Percentiles rank a stretch among this genome's conserved stretches.
These are phyloP conservation scores for Paramecium octaurelia DNA, from an alignment of 73 alveolate species.

Conservation along the genomic window DNA sequence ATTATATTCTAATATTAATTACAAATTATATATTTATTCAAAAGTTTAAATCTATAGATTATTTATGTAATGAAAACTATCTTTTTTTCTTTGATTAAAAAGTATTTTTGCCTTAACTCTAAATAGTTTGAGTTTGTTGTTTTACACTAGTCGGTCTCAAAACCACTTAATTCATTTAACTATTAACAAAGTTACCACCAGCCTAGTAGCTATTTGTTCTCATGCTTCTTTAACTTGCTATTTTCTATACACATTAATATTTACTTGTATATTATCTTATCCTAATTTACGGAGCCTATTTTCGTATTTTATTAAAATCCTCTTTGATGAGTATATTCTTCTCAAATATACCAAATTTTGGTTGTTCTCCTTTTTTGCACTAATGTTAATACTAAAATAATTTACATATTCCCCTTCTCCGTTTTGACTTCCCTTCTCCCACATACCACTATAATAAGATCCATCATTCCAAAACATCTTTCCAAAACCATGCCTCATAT, in stretches of 20 bases:
- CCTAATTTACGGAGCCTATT: not conserved
- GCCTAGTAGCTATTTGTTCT: not conserved
- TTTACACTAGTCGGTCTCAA: not conserved
- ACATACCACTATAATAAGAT: conserved; percentile 68
- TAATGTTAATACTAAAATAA: not conserved
- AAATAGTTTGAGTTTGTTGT: not conserved
- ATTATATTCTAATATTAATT: not conserved
- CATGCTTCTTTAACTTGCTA: not conserved
- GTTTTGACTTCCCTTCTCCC: conserved; percentile 61
- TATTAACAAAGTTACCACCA: not conserved
- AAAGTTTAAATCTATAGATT: not conserved
- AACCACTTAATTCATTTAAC: not conserved
- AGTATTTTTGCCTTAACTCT: not conserved
- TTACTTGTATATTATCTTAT: conserved; percentile 20
- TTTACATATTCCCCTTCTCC: conserved; percentile 38
- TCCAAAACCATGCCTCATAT: conserved; percentile 72
- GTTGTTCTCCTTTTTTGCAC: not conserved
- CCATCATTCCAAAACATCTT: conserved; percentile 69
- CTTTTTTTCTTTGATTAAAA: not conserved
- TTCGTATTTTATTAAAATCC: not conserved
- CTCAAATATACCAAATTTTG: conserved; percentile 11
- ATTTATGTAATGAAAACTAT: not conserved
- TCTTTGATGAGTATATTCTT: not conserved
- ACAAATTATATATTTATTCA: not conserved
- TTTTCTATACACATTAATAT: not conserved